Evolutionary conservation across 1,139 yeast genomes (phyloP).

Genomic region (Magnusiomyces fungicola): DNA sequence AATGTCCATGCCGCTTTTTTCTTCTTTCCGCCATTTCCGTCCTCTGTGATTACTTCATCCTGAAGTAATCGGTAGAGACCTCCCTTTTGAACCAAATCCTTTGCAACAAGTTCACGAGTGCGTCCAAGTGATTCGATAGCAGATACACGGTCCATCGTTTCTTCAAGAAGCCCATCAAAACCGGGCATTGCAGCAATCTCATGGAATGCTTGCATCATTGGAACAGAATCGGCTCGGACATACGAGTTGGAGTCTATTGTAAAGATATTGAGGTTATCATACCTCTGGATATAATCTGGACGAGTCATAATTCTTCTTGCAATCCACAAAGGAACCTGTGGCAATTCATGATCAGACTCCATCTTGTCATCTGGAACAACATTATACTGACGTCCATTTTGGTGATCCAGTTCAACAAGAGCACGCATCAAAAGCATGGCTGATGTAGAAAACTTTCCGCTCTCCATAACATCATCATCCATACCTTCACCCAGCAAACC

Average conservation of each 20-base stretch:
- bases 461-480: constrained; percentile 89
- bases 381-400: constrained; percentile 21
- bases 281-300: constrained; percentile 67
- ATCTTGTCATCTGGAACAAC: constrained; percentile 21
- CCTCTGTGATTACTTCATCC: not conserved
- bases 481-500: constrained; percentile 66
- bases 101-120: constrained; percentile 70
- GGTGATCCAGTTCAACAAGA: constrained; percentile 59
- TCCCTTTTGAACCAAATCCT: constrained; percentile 49
- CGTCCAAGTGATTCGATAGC: constrained; percentile 76
- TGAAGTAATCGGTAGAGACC: not conserved
- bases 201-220: constrained; percentile 85
- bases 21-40: not conserved
- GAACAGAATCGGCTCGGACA: constrained; percentile 75
- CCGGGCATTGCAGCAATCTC: constrained; percentile 69
- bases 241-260: constrained; percentile 65
- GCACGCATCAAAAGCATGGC: constrained; percentile 72
- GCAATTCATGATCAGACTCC: constrained; percentile 46
- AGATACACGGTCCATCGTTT: constrained; percentile 63
- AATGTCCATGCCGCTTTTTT: not conserved
- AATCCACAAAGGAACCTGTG: constrained; percentile 75
- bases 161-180: constrained; percentile 60
- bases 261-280: constrained; percentile 70
- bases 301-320: constrained; percentile 82
- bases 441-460: constrained; percentile 68